Evolutionary conservation across 345 rosid genomes (phyloP).

Genomic region (Salix purpurea): DNA sequence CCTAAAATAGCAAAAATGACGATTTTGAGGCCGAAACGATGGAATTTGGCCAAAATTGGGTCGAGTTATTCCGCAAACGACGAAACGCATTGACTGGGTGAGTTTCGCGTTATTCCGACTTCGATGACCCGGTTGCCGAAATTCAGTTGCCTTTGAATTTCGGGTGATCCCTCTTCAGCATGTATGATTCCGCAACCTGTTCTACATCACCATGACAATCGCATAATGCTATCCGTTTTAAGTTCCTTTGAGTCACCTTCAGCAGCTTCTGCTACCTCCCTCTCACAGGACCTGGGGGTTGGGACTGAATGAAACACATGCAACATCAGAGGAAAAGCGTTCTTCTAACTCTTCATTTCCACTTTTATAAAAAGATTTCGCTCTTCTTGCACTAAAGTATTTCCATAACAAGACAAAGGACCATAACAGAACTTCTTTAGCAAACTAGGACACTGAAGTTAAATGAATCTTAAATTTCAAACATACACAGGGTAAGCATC

Average conservation of each 20-base stretch:
- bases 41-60: too few relatives aligned
- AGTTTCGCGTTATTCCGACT: too few relatives aligned
- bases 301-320: neutral
- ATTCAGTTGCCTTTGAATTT: too few relatives aligned
- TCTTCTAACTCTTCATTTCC: neutral
- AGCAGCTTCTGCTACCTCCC: constrained; percentile 58
- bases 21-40: too few relatives aligned
- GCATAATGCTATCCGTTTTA: constrained; percentile 54
- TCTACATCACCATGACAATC: constrained; percentile 77
- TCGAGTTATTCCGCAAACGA: too few relatives aligned
- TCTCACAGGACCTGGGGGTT: constrained; percentile 35
- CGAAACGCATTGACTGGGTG: too few relatives aligned
- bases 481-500: too few relatives aligned
- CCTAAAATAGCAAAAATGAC: too few relatives aligned
- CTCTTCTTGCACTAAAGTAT: neutral
- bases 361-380: neutral
- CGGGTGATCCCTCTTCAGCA: too few relatives aligned
- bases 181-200: too few relatives aligned
- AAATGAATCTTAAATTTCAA: neutral
- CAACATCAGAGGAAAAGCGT: neutral
- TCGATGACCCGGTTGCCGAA: too few relatives aligned
- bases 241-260: constrained; percentile 45
- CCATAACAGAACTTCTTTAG: neutral
- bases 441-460: neutral
- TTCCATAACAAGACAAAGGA: too few relatives aligned